Percentiles rank a stretch among this genome's conserved stretches.
These are phyloP conservation scores for Podaxis sp. DNA, from an alignment of 768 basidiomycete species.

Conservation along the genomic window DNA sequence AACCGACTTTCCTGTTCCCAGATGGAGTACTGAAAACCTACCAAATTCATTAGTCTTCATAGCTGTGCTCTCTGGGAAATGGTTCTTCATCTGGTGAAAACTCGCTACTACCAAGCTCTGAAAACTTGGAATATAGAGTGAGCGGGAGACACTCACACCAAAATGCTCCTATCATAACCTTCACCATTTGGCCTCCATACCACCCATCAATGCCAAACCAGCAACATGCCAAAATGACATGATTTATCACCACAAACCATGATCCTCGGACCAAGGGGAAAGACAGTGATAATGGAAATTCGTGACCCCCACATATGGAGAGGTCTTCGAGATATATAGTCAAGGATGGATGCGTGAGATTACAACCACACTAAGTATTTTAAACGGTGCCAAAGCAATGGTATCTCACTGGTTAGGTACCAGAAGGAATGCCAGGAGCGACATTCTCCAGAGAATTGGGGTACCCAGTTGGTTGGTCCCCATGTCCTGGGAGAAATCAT, in stretches of 20 bases:
- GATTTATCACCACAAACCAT: conserved; percentile 6
- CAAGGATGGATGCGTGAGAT: no score
- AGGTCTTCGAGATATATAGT: not conserved
- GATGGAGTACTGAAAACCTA: not conserved
- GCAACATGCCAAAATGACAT: conserved; percentile 4
- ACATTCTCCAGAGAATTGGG: no score
- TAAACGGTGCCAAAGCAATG: no score
- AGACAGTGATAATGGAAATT: no score
- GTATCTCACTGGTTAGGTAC: no score
- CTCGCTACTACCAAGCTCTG: not conserved
- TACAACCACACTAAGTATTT: no score
- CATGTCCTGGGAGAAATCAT: no score
- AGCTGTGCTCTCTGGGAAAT: not conserved
- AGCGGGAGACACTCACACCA: not conserved
- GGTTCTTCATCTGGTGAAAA: conserved; percentile 6
- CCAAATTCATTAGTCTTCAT: conserved; percentile 1
- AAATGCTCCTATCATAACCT: conserved; percentile 5
- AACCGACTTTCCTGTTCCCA: no score
- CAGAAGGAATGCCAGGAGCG: no score
- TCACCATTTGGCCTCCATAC: conserved; percentile 8
- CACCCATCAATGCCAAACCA: conserved; percentile 7
- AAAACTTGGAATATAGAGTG: not conserved
- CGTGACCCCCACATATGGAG: not conserved
- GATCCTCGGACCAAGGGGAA: not conserved
- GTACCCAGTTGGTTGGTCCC: no score